Evolutionary conservation across 768 basidiomycete genomes (phyloP), one percentile per base, ranked within the genome.

Genomic region (Exidia glandulosa): DNA sequence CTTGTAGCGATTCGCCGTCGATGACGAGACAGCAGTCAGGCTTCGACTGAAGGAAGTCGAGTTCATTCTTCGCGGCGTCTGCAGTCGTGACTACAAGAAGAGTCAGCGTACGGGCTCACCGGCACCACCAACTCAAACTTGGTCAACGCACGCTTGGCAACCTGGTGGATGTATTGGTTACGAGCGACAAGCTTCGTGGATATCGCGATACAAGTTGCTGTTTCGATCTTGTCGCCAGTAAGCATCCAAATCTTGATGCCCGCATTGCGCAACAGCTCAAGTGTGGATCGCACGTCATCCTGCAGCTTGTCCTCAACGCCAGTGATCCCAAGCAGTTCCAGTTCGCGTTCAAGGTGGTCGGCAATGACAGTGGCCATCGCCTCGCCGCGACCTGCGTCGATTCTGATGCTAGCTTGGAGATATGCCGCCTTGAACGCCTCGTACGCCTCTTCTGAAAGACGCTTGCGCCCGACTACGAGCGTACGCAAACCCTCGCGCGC

Each of bases 191-290:
- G 76, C 70, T 98, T 98, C 6, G 91, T 96, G 36, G 94, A 96
- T 63, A 98, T 93, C 3, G 95, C 94, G 68, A 99, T 99, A 72
- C 94, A 95, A 36, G 94, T 87, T 3, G 96, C 96, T 2, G 96
- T 99, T 77, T 99, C 96, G 56, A 98, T 92, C 76, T 98, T 99
- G 73, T 99, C 96, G 1, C 96, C 95, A 0, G 96, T 99, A 66
- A 98, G 77, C 96, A 98, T 98, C 96, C 96, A 99, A 61, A 99
- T 98, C 79, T 90, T 96, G 73, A 99, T 85, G 3, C 95, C 95
- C 0, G 95, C 96, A 70, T 98, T 98, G 64, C 94, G 77, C 63
- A 99, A 71, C 57, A 98, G 69, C 73, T 98, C 96, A 60, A 99
- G 74, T 2, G 96, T 96, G 50, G 86, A 83, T 71, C 90, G 94